Conservation (phyloP, 2,329 filamentous ascomycete species). For the Alternaria brassicicola region DNA sequence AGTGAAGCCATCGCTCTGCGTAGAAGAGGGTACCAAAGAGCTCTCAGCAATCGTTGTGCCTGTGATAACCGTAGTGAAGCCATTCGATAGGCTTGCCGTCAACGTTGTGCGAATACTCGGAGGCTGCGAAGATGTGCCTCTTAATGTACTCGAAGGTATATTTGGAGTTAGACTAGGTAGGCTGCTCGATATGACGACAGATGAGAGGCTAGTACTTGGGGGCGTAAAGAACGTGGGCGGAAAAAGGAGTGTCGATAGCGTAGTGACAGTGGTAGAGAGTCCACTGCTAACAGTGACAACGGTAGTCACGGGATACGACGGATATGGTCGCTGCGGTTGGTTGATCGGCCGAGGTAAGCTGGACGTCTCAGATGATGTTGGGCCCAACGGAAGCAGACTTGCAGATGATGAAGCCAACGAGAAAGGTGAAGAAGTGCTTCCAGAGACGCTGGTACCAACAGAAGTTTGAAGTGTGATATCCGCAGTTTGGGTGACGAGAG, state of each 20-base stretch:
- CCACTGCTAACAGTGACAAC: background rate
- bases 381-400: background rate
- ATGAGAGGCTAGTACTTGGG: background rate
- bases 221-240: background rate
- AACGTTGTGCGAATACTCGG: background rate
- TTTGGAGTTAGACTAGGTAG: background rate
- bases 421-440: background rate
- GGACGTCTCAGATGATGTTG: background rate
- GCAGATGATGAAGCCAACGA: background rate
- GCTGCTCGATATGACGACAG: background rate
- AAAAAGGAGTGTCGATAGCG: background rate
- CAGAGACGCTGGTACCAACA: background rate
- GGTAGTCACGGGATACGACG: background rate
- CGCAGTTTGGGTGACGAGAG: slow-evolving; percentile 9
- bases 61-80: background rate
- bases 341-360: background rate
- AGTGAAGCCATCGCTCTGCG: background rate
- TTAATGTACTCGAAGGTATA: background rate
- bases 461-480: background rate
- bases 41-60: background rate
- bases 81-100: background rate
- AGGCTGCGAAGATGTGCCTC: background rate
- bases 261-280: background rate
- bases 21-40: background rate
- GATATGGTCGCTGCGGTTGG: slow-evolving; percentile 14